Conservation (phyloP, 2,329 filamentous ascomycete genomes). For the Colletotrichum neosansevieriae region DNA sequence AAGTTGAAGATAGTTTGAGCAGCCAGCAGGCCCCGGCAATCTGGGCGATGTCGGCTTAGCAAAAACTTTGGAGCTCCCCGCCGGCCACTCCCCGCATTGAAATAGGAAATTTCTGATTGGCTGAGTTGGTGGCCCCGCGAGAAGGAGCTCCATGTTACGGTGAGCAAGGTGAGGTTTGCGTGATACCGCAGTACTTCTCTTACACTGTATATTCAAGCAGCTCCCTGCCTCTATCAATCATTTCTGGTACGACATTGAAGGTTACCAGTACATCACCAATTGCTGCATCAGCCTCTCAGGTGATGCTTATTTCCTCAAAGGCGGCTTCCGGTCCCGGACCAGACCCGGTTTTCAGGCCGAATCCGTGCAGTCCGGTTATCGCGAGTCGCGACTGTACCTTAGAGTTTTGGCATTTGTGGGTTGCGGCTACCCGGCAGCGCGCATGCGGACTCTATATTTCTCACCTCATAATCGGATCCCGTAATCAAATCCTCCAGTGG, state of each 20-base stretch:
- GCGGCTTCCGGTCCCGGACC: constrained; percentile 35
- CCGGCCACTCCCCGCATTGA: constrained; percentile 43
- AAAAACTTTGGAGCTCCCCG: constrained; percentile 46
- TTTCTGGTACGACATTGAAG: not conserved
- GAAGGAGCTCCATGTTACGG: constrained; percentile 10
- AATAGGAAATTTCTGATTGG: constrained; percentile 48
- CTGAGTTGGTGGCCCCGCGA: not conserved
- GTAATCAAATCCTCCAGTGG: not conserved
- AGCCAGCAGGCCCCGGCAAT: constrained; percentile 28
- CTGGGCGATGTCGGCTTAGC: constrained; percentile 49
- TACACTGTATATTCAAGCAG: too few species aligned
- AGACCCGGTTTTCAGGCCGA: constrained; percentile 24
- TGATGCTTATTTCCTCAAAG: constrained; percentile 26
- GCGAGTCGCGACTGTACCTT: too few species aligned
- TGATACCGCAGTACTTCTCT: not conserved
- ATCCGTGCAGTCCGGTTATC: not conserved
- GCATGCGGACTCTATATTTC: constrained; percentile 9
- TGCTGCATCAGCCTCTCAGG: not conserved
- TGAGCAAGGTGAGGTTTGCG: constrained; percentile 12
- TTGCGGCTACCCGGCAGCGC: constrained; percentile 35
- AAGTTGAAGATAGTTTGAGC: constrained; percentile 19
- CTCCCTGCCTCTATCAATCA: not conserved
- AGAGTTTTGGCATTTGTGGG: not conserved
- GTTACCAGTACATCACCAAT: too few species aligned
- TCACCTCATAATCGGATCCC: constrained; percentile 12